phyloP scores from a whole-genome alignment of 331 rosid species.

The Cydonia oblonga region DNA sequence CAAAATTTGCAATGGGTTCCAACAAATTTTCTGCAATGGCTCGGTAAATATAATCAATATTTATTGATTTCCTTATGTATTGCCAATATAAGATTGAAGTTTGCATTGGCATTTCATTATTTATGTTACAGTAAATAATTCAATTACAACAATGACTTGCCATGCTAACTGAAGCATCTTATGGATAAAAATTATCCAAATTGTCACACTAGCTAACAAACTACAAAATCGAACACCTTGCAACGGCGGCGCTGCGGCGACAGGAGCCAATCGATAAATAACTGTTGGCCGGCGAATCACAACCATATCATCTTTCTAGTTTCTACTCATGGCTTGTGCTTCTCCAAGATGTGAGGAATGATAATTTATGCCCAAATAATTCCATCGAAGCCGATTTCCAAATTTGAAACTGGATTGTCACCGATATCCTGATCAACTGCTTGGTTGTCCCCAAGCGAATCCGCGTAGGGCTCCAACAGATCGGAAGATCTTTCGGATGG shows the following conservation, averaged over 20 bases:
- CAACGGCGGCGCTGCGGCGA: no score
- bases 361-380: constrained; percentile 49
- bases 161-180: neutral
- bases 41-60: no score
- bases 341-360: neutral
- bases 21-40: no score
- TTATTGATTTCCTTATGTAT: no score
- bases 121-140: neutral
- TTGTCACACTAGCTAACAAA: neutral
- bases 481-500: constrained; percentile 79
- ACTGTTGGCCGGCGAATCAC: neutral
- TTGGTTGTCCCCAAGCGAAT: constrained; percentile 34
- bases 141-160: neutral
- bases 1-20: no score
- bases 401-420: constrained; percentile 64
- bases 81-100: no score
- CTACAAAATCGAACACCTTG: neutral
- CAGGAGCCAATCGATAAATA: neutral
- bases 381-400: constrained; percentile 66
- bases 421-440: constrained; percentile 32
- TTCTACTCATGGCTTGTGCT: neutral
- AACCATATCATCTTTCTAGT: neutral
- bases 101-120: neutral
- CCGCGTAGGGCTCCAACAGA: constrained; percentile 57
- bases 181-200: neutral